These are phyloP conservation scores for Kwoniella sp. DNA, from an alignment of 768 basidiomycete species.

Conservation along the genomic window DNA sequence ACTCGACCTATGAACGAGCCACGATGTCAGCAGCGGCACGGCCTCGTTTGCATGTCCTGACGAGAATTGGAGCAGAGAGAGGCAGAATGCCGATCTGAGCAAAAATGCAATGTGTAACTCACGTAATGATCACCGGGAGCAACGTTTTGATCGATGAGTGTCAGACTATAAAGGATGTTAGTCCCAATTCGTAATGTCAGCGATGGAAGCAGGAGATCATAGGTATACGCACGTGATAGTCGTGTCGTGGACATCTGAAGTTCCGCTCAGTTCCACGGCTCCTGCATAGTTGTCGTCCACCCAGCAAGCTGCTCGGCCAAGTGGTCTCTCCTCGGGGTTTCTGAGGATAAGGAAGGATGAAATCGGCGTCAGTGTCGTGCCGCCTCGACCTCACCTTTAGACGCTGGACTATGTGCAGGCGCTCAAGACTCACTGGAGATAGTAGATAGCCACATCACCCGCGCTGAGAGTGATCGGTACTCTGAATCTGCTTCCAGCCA, in stretches of 20 bases:
- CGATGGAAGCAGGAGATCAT: neutral
- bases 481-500: conserved; percentile 76
- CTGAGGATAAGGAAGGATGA: conserved; percentile 13
- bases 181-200: neutral
- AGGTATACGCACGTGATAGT: conserved; percentile 66
- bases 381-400: conserved; percentile 57
- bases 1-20: conserved; percentile 76
- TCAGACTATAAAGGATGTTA: conserved; percentile 62
- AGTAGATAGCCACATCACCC: conserved; percentile 92
- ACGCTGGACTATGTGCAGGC: conserved; percentile 25
- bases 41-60: too few relatives aligned
- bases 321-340: conserved; percentile 39
- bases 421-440: conserved; percentile 61
- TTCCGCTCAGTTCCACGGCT: conserved; percentile 75
- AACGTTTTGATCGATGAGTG: conserved; percentile 82
- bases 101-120: too few relatives aligned
- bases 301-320: conserved; percentile 49
- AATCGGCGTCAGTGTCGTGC: conserved; percentile 55
- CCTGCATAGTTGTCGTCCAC: conserved; percentile 68
- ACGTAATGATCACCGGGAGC: conserved; percentile 80
- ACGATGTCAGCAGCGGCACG: too few relatives aligned
- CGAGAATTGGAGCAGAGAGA: too few relatives aligned
- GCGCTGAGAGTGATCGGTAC: conserved; percentile 80
- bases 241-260: conserved; percentile 65
- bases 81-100: too few relatives aligned